A percentile compares a stretch with the other conserved stretches of the same genome.
Evolutionary conservation across 371 early-diverging fungal genomes (phyloP).

Genomic region (Mortierella polycephala): DNA sequence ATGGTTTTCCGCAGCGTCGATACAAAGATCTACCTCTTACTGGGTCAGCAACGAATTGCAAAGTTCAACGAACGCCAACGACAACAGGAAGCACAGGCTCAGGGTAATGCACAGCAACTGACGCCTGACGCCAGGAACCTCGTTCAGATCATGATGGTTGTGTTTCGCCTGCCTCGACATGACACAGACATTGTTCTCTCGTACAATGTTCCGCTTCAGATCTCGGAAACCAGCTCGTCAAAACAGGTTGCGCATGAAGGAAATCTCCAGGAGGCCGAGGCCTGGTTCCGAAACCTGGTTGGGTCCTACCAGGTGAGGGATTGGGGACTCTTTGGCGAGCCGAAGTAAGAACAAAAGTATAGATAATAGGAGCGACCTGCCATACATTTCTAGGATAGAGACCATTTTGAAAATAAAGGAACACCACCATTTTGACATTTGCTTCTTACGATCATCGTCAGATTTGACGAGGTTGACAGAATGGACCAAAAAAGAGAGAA

Average conservation of each 20-base stretch:
- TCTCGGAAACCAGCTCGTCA: constrained; percentile 57
- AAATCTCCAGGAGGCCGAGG: constrained; percentile 55
- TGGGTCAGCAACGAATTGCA: constrained; percentile 72
- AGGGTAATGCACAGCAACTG: background rate
- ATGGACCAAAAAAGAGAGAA: too few relatives aligned
- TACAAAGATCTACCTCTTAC: constrained; percentile 48
- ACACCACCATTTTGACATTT: too few relatives aligned
- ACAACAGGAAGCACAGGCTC: constrained; percentile 3
- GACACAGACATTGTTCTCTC: constrained; percentile 80
- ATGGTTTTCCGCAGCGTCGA: constrained; percentile 25
- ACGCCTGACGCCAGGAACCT: constrained; percentile 60
- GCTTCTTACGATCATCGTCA: too few relatives aligned
- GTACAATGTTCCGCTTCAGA: constrained; percentile 70
- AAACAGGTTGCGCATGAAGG: constrained; percentile 46
- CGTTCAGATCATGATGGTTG: constrained; percentile 74
- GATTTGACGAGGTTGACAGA: too few relatives aligned
- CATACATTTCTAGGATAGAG: too few relatives aligned
- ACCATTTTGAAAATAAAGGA: too few relatives aligned
- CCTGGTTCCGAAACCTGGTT: constrained; percentile 61
- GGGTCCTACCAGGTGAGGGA: constrained; percentile 60
- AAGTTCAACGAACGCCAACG: constrained; percentile 74
- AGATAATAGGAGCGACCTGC: too few relatives aligned
- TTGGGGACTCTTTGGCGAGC: constrained; percentile 68
- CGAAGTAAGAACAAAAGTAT: background rate
- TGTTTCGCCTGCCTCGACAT: constrained; percentile 71